Conservation (phyloP, 495 filamentous ascomycete genomes). For the Tuber calosporum region DNA sequence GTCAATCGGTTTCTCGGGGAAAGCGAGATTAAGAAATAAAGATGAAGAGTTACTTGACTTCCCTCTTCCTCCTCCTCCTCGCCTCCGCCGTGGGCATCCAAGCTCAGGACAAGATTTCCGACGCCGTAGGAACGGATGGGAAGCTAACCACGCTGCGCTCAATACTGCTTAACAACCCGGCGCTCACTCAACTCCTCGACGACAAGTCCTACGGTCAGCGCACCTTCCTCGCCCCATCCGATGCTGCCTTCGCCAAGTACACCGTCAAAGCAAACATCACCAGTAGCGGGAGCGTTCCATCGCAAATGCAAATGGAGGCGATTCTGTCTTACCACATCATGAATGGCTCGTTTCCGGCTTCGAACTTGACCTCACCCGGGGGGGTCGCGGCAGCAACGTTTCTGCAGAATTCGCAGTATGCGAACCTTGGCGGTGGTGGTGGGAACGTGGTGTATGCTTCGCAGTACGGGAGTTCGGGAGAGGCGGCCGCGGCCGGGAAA, state of each 20-base stretch:
- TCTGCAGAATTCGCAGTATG: neutral
- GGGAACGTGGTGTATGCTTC: neutral
- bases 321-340: neutral
- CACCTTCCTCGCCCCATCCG: neutral
- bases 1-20: neutral
- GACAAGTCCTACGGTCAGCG: neutral
- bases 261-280: neutral
- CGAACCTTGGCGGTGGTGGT: neutral
- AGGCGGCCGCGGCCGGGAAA: neutral
- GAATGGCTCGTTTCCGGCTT: slow-evolving; percentile 1
- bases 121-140: neutral
- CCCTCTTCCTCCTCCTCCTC: neutral
- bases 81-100: neutral
- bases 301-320: slow-evolving; percentile 1
- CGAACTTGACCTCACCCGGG: neutral
- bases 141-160: neutral
- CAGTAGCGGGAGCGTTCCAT: neutral
- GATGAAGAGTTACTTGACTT: neutral
- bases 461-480: neutral
- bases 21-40: neutral
- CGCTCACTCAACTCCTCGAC: neutral
- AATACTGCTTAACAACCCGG: neutral
- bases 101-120: neutral
- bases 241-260: neutral
- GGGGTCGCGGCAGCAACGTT: neutral